Percentiles rank a stretch among this genome's conserved stretches.
Evolutionary conservation across 2,329 filamentous ascomycete genomes (phyloP).

Genomic region (Fusarium falciforme): DNA sequence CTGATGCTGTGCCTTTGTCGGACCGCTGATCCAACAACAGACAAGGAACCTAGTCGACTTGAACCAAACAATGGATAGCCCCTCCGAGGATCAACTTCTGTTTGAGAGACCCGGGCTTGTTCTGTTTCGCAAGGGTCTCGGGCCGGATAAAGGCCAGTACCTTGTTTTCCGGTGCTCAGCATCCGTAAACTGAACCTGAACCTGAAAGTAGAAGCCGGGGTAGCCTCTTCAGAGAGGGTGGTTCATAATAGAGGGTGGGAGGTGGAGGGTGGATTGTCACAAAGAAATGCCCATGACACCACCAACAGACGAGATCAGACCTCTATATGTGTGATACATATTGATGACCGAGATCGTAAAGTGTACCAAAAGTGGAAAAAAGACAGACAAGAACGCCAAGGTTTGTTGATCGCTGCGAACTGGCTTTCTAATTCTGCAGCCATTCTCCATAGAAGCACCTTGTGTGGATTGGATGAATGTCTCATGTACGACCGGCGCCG

Average conservation of each 20-base stretch:
- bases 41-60: background rate
- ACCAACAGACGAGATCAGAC: background rate
- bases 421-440: background rate
- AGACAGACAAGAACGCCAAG: background rate
- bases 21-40: slow-evolving; percentile 6
- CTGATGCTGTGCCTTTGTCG: background rate
- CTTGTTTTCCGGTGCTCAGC: slow-evolving; percentile 17
- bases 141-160: slow-evolving; percentile 29
- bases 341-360: slow-evolving; percentile 4
- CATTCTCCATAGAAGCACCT: background rate
- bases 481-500: background rate
- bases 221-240: background rate
- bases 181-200: slow-evolving; percentile 14
- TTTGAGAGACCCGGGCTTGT: slow-evolving; percentile 2
- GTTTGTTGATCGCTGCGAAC: slow-evolving; percentile 4
- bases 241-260: background rate
- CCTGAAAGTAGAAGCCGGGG: slow-evolving; percentile 1
- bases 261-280: background rate
- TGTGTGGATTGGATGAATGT: background rate
- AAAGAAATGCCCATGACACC: background rate
- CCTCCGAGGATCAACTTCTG: slow-evolving; percentile 11
- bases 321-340: background rate
- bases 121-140: slow-evolving; percentile 27
- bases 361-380: background rate
- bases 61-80: slow-evolving; percentile 3